Evolutionary conservation across 2,329 filamentous ascomycete genomes (phyloP), one percentile per base, ranked within the genome.

Genomic region (Clarireedia paspali): DNA sequence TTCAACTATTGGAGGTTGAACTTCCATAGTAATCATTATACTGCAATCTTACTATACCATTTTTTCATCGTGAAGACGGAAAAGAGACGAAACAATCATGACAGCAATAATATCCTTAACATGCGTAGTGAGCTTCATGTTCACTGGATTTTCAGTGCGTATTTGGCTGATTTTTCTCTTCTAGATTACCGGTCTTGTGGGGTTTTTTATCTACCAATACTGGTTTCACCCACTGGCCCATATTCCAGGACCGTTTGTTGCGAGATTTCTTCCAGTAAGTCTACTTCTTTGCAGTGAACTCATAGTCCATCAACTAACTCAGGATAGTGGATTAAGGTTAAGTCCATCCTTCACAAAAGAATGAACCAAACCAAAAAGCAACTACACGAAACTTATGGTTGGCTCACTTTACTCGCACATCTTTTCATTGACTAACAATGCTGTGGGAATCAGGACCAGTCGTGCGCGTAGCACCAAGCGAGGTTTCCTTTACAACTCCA

Each of bases 391-490:
- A 42, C 39, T n/a, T 42, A 42, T 42, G 39, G 39, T 42, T n/a
- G 2, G 39, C 20, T 17, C 17, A 17, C 39, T 42, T 15, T 17
- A 42, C 17, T 6, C n/a, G 14, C 1, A 3, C 9, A 10, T 42
- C 17, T 17, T 17, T 15, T 42, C n/a, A 15, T 6, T 42, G 6
- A 9, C 9, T 15, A 4, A 42, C 39, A 42, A 17, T 17, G 14
- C n/a, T 20, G 2, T 20, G 20, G 20, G 20, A 20, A 20, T 20
- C 39, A 42, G 74, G 74, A 4, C 73, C 73, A 23, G 60, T 78
- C 4, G 75, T 79, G 54, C 73, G 75, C 17, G 74, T 77, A 49
- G 73, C 72, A 1, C 76, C 76, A 7, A 68, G 75, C 61, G 75
- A 78, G 63, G 68, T 79, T 4, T 77, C 75, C 0, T 64, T 78